These are phyloP conservation scores for Neurospora tetraspora DNA, from an alignment of 495 filamentous ascomycete species.

Conservation along the genomic window DNA sequence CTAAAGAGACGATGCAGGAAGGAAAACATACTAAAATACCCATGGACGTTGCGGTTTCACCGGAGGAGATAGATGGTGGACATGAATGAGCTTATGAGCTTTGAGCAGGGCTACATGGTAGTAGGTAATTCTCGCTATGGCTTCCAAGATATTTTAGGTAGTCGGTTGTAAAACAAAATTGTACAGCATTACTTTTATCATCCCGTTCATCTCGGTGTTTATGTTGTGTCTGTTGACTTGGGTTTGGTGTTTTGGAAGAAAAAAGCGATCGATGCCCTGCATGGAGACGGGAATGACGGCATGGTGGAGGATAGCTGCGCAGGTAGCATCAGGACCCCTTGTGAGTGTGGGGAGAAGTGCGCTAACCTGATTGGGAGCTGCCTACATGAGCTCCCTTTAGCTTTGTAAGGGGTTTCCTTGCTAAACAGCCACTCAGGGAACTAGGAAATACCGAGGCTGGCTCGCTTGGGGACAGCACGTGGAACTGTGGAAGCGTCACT, in stretches of 20 bases:
- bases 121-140: neutral
- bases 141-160: neutral
- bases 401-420: neutral
- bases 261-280: neutral
- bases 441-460: neutral
- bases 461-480: neutral
- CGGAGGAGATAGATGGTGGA: neutral
- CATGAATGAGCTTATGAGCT: neutral
- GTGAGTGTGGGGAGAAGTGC: neutral
- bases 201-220: neutral
- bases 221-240: neutral
- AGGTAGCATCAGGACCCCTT: neutral
- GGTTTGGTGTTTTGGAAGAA: neutral
- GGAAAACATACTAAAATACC: neutral
- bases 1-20: neutral
- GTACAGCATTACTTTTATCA: neutral
- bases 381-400: neutral
- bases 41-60: neutral
- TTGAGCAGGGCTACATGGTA: neutral
- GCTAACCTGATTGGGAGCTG: neutral
- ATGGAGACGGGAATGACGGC: neutral
- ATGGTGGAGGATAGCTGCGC: neutral
- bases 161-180: neutral
- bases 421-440: neutral
- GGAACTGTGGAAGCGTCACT: neutral